Base-by-base conservation (phyloP, 148 eudicot genomes). In the Cornus kousa region DNA sequence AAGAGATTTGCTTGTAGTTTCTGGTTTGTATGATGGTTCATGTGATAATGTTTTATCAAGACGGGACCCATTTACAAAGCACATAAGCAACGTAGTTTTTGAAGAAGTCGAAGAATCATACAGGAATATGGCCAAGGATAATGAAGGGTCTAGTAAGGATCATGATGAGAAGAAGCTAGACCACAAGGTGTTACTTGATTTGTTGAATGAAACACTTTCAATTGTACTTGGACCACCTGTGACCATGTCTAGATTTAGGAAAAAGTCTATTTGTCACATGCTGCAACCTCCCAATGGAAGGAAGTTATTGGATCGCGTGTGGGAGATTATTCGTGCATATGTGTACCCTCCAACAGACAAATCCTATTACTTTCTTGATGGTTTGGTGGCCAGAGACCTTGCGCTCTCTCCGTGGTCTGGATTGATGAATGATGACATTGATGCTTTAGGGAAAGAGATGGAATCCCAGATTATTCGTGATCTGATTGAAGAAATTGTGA, bases 11-110 rank as follows among this genome's bases (percentile, higher is more conserved):
- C 91, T 96, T 22, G 85, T 92, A 71, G 89, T 88, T 74, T 87
- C 99, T 43, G 98, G 97, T 70, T 80, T 93, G 60, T 92, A 90
- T 39, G 81, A 89, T 73, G 89, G 89, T 55, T 85, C 92, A 74
- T 84, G 85, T 64, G 89, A 78, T 4, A 79, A 71, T 67, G 86
- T 89, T 9, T 83, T 86, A 62, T 86, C 90, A 7, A 90, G 89
- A 81, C 88, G 93, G 95, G 94, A 93, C 72, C 89, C 94, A n/a
- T 80, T 84, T 19, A 89, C 87, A 74, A 93, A 92, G 81, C 93
- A 84, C 5, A 81, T 96, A 66, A 83, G 85, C 85, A 83, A 81
- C 65, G 79, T 80, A 68, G 88, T 92, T 69, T 96, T 88, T 33
- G 92, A 90, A 72, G 87, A 92, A 80, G 91, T 92, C 40, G 99